A percentile compares a stretch with the other conserved stretches of the same genome.
Evolutionary conservation across 179 eudicot genomes (phyloP).

Genomic region (Carnegiea gigantea): DNA sequence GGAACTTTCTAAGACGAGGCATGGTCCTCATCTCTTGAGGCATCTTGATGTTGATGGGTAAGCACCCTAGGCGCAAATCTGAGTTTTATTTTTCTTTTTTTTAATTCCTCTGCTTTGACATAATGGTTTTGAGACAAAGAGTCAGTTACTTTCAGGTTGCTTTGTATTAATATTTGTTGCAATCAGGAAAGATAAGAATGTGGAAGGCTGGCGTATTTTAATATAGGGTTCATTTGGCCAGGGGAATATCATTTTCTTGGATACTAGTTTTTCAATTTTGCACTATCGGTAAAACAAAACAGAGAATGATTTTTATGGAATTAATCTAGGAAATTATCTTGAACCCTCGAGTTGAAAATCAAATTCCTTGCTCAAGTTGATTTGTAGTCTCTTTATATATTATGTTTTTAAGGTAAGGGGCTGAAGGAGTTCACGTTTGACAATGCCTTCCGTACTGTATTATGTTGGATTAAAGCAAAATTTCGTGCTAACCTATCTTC

Average conservation of each 20-base stretch:
- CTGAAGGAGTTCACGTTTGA: no score
- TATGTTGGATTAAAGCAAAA: no score
- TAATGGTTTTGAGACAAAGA: background rate
- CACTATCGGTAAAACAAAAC: no score
- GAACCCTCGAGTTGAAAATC: background rate
- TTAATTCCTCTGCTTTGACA: background rate
- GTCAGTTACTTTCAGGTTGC: background rate
- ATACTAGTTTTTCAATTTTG: background rate
- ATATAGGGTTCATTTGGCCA: background rate
- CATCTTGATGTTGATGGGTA: conserved; percentile 91
- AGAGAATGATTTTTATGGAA: no score
- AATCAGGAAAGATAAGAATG: background rate
- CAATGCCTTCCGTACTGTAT: no score
- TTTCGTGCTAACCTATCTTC: no score
- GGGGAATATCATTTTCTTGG: background rate
- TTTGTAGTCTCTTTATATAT: background rate
- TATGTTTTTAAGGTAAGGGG: no score
- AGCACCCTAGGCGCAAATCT: conserved; percentile 44
- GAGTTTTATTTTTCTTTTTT: conserved; percentile 34
- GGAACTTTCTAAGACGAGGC: conserved; percentile 79
- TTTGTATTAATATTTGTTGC: background rate
- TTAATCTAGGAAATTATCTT: no score
- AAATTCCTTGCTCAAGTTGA: no score
- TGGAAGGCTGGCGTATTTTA: background rate
- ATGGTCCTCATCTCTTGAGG: conserved; percentile 82